Percentiles rank a stretch among this genome's conserved stretches.
These are phyloP conservation scores for Pholiota conissans DNA, from an alignment of 768 basidiomycete species.

Conservation along the genomic window DNA sequence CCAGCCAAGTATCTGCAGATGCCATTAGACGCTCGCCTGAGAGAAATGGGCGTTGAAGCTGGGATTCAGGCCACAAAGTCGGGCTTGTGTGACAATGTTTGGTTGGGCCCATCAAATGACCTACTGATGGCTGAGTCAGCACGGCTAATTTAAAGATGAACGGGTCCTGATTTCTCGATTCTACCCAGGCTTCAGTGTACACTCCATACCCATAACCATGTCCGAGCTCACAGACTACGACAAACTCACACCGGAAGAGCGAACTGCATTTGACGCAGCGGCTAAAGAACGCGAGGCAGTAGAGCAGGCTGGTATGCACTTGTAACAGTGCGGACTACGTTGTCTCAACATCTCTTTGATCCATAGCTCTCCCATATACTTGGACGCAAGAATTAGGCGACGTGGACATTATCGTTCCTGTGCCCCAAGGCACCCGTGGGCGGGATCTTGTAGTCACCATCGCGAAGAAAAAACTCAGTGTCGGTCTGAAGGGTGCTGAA, in stretches of 20 bases:
- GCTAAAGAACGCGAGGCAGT: constrained; percentile 66
- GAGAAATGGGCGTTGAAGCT: not conserved
- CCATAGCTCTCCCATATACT: constrained; percentile 78
- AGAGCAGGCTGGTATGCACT: constrained; percentile 80
- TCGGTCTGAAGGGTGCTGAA: constrained; percentile 84
- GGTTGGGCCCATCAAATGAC: not conserved
- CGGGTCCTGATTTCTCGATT: too few species aligned
- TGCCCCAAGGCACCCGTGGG: constrained; percentile 85
- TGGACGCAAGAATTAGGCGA: constrained; percentile 93
- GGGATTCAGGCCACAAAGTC: not conserved
- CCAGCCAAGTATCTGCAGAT: constrained; percentile 59
- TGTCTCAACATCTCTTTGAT: constrained; percentile 20
- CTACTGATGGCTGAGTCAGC: not conserved
- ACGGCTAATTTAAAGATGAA: not conserved
- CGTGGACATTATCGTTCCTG: constrained; percentile 78
- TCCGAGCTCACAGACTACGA: constrained; percentile 36
- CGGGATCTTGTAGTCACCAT: constrained; percentile 74
- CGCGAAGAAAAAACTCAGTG: constrained; percentile 78
- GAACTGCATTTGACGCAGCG: constrained; percentile 67
- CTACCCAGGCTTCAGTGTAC: too few species aligned
- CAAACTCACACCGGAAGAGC: constrained; percentile 73
- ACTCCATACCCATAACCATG: constrained; percentile 5
- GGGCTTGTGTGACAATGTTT: not conserved
- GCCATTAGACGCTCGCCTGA: constrained; percentile 46
- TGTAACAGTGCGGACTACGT: constrained; percentile 14